Base-by-base conservation (phyloP, 208 protist species). In the Trypanosoma cruzi region DNA sequence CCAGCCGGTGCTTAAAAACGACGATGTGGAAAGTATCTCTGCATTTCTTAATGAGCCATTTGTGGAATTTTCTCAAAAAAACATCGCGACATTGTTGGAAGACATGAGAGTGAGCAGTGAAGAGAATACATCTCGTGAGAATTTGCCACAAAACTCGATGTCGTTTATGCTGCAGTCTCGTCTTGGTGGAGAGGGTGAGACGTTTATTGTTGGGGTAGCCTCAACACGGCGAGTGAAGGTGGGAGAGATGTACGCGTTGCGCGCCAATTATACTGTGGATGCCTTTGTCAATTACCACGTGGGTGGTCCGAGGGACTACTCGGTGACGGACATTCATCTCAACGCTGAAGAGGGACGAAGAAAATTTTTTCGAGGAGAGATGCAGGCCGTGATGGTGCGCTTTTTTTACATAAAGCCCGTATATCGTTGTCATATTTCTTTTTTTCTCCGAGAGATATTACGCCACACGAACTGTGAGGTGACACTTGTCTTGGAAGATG, bases 241-340 rank as follows among this genome's bases (percentile, higher is more conserved):
- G 28, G 22, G 58, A 0, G 92, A 95, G 53, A 81, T 94, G 83
- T 93, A 97, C 66, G 82, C 81, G n/a, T 72, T 97, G 8, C 85
- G 89, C 31, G 74, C 77, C 56, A 95, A 95, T 79, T 97, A 94
- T 69, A 84, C 93, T 65, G 29, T 97, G n/a, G 92, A 97, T 71
- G 77, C 62, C 57, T 88, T 88, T 68, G 73, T 94, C 31, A 73
- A 85, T 63, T 93, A 93, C 77, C 86, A 93, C 69, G 68, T 86
- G 1, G 58, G 72, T 13, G 71, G 40, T 18, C 78, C 81, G 26
- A 64, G 78, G 46, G 67, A 95, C 84, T 95, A 95, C 75, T 14
- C 48, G 0, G 77, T 73, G 13, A 94, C 89, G 1, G 80, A 95
- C 73, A 85, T 95, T 57, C 34, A 52, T 13, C 72, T 85, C 13